Evolutionary conservation across 164 flowering plant genomes (phyloP).

Genomic region (Nymphaea thermarum): DNA sequence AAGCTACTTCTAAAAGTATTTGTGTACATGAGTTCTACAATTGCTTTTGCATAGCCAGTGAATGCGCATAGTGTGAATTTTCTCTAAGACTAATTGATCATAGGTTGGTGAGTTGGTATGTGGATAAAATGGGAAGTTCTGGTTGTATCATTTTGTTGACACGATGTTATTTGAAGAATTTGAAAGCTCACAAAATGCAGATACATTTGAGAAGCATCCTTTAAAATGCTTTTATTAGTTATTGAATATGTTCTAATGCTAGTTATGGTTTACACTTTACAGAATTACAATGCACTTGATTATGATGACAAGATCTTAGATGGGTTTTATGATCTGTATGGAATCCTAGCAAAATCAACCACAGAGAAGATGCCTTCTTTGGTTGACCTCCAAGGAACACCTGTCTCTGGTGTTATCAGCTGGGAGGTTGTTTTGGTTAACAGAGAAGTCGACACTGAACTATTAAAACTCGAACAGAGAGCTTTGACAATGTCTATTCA

Average conservation of each 20-base stretch:
- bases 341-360: constrained; percentile 39
- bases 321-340: constrained; percentile 94
- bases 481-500: constrained; percentile 49
- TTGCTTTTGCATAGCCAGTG: too few relatives aligned
- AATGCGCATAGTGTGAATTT: too few relatives aligned
- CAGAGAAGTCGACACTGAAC: constrained; percentile 62
- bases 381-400: constrained; percentile 73
- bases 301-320: constrained; percentile 93
- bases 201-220: background rate
- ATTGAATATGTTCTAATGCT: background rate
- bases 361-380: constrained; percentile 87
- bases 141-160: too few relatives aligned
- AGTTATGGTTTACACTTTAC: constrained; percentile 18
- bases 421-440: constrained; percentile 91
- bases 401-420: constrained; percentile 48
- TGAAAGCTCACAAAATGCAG: too few relatives aligned
- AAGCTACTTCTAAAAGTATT: too few relatives aligned
- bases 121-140: too few relatives aligned
- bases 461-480: constrained; percentile 62
- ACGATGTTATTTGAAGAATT: too few relatives aligned
- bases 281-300: constrained; percentile 83
- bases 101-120: too few relatives aligned
- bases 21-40: too few relatives aligned
- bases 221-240: background rate
- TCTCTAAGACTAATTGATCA: too few relatives aligned